Evolutionary conservation across 352 stramenopile species (phyloP), one percentile per base, ranked within the genome.

Genomic region (Pythium volutum): DNA sequence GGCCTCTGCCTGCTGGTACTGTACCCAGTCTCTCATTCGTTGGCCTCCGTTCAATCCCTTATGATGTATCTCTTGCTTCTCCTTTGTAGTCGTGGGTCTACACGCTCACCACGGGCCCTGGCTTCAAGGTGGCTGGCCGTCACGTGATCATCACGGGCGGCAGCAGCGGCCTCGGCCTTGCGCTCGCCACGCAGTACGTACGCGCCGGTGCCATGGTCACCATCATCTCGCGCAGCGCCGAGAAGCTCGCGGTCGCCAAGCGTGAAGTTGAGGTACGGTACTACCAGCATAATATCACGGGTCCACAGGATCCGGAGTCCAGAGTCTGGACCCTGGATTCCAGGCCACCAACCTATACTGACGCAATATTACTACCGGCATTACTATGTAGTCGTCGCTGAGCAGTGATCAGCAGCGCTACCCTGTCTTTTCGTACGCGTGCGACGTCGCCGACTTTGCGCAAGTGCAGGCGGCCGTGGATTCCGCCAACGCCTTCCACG

Each of bases 121-220:
- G 71, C 12, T 80, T 90, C 39, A 62, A 72, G 10, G 78, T 83
- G 20, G 56, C 60, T 27, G 74, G 50, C 54, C 73, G 74, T 34
- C 81, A 90, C 66, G 73, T 90, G 23, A 52, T 88, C 27, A 55
- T 90, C 45, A 86, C 78, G 0, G 76, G 72, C 2, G 60, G 59
- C 9, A 77, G 68, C 27, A 67, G 66, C n/a, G 71, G 71, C 0
- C 42, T 88, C 8, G 79, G 81, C 4, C 69, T 90, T 26, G 73
- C 77, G 36, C 71, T 88, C 48, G 81, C 81, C 53, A 81, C 74
- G 26, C 76, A 84, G 10, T 90, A 88, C 39, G 63, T 69, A 0
- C 55, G 58, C 3, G 69, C 69, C 16, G 77, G 75, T 9, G 81
- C 81, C n/a, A 80, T 80, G 31, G 64, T 77, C 22, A 68, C 76